phyloP scores from a whole-genome alignment of 129 eudicot genomes.

The Ambrosia artemisiifolia region DNA sequence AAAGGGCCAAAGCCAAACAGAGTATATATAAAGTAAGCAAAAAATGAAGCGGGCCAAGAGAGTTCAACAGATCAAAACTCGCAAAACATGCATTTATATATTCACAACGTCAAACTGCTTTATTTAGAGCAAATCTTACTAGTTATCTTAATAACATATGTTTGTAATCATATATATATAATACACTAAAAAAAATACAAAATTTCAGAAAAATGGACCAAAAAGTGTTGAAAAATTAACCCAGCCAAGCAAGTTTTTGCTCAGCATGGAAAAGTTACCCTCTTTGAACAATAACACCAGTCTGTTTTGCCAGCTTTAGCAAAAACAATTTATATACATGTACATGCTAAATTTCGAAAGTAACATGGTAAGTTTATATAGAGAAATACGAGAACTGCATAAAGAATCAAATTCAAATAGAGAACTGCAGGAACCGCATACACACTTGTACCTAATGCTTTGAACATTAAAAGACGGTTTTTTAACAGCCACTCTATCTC shows the following conservation, averaged over 20 bases:
- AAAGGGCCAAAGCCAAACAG: background rate
- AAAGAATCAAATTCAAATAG: no score
- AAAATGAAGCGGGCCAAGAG: background rate
- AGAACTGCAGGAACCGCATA: no score
- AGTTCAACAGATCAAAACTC: background rate
- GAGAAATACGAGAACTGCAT: no score
- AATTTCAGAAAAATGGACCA: background rate
- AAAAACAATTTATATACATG: background rate
- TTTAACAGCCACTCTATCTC: no score
- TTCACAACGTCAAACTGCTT: background rate
- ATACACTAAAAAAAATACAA: background rate
- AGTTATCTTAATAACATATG: background rate
- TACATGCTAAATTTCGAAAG: no score
- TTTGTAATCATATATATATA: no score
- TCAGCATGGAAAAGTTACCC: background rate
- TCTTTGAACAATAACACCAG: background rate
- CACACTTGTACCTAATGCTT: no score
- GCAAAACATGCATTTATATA: background rate
- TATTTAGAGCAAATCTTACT: background rate
- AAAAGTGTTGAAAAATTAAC: background rate
- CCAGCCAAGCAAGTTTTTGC: background rate
- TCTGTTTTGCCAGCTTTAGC: slow-evolving; percentile 4
- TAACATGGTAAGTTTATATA: background rate
- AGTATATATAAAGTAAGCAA: background rate
- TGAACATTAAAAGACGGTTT: no score